These are phyloP conservation scores for Pueraria montana DNA, from an alignment of 306 rosid species.

Conservation along the genomic window DNA sequence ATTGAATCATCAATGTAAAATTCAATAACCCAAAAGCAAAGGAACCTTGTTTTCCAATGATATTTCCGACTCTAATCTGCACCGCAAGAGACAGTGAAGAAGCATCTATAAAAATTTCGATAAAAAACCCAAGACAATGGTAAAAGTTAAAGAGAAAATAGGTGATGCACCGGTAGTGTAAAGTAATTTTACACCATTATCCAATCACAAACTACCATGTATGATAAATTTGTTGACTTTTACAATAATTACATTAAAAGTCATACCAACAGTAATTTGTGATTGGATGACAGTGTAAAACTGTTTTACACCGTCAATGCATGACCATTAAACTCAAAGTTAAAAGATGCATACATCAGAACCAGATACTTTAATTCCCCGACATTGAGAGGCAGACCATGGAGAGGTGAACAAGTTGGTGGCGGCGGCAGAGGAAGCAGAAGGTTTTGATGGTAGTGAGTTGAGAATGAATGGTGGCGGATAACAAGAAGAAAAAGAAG, in stretches of 20 bases:
- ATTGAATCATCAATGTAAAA: constrained; percentile 5
- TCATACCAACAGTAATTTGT: no score
- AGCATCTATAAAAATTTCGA: background rate
- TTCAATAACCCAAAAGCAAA: constrained; percentile 5
- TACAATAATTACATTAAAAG: no score
- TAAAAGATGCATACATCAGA: constrained; percentile 66
- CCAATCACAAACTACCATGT: no score
- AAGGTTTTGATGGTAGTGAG: constrained; percentile 43
- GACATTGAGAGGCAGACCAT: constrained; percentile 71
- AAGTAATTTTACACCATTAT: no score
- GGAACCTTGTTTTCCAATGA: constrained; percentile 84
- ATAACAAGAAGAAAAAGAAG: constrained; percentile 5
- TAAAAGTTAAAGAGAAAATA: no score
- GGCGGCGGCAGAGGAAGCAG: constrained; percentile 43
- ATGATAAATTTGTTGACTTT: no score
- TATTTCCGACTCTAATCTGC: constrained; percentile 86
- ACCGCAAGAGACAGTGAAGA: constrained; percentile 12
- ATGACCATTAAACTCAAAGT: background rate
- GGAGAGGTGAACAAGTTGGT: constrained; percentile 53
- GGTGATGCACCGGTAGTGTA: no score
- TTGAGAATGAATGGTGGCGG: constrained; percentile 23
- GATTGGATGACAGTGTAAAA: no score
- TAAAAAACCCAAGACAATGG: background rate
- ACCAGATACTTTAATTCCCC: constrained; percentile 73
- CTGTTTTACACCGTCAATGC: no score